Percentiles rank a stretch among this genome's conserved stretches.
phyloP scores from a whole-genome alignment of 2,329 filamentous ascomycete species.

The Colletotrichum musae region DNA sequence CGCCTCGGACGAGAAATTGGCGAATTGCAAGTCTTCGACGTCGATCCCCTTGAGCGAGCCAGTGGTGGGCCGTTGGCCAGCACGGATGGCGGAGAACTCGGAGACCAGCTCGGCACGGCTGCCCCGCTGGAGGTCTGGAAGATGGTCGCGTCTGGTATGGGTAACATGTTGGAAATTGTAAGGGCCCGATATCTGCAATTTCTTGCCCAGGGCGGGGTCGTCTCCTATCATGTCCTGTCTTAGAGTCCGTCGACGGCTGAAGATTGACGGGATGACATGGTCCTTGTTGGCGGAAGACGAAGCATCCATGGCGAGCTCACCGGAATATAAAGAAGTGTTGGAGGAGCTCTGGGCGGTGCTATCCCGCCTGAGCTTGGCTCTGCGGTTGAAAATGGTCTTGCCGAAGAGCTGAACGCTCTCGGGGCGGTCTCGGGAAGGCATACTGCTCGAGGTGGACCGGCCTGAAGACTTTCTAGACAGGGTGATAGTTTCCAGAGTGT shows the following conservation, averaged over 20 bases:
- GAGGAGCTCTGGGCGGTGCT: constrained; percentile 64
- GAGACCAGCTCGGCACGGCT: constrained; percentile 59
- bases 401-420: constrained; percentile 74
- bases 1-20: constrained; percentile 64
- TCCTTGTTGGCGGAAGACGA: constrained; percentile 55
- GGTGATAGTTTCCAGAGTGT: constrained; percentile 61
- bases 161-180: constrained; percentile 78
- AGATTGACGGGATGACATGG: constrained; percentile 64
- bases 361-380: constrained; percentile 66
- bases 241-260: constrained; percentile 62
- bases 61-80: constrained; percentile 52
- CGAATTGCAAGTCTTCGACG: constrained; percentile 60
- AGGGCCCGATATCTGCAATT: constrained; percentile 71
- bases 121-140: constrained; percentile 56
- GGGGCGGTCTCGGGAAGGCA: constrained; percentile 67
- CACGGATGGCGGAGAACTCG: constrained; percentile 59
- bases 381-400: constrained; percentile 71
- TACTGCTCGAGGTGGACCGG: constrained; percentile 67
- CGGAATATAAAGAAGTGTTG: constrained; percentile 63
- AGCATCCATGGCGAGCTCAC: constrained; percentile 57
- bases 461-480: constrained; percentile 71
- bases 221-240: constrained; percentile 44
- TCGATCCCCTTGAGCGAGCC: constrained; percentile 55
- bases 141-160: constrained; percentile 67
- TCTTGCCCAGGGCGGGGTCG: constrained; percentile 50